A percentile compares a stretch with the other conserved stretches of the same genome.
Conservation (phyloP, 768 basidiomycete genomes). For the Crepidotus variabilis region DNA sequence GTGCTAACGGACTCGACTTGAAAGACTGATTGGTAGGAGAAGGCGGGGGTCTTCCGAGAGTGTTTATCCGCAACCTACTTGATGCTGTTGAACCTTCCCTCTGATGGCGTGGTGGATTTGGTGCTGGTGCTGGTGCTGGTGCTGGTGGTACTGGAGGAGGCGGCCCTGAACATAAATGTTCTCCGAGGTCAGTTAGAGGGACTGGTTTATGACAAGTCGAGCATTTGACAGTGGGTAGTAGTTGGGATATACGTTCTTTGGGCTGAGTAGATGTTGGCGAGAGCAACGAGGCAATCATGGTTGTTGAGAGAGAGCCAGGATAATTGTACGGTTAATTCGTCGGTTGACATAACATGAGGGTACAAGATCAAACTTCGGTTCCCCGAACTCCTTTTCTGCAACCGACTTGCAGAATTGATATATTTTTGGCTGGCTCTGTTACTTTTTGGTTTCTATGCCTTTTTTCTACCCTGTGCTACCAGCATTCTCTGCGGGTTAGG, state of each 20-base stretch:
- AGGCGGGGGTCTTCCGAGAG: constrained; percentile 15
- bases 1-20: constrained; percentile 35
- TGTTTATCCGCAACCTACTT: constrained; percentile 30
- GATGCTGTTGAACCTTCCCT: constrained; percentile 20
- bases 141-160: constrained; percentile 41
- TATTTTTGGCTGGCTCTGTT: too few relatives aligned
- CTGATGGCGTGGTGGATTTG: constrained; percentile 30
- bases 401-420: too few relatives aligned
- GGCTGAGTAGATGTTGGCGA: constrained; percentile 23
- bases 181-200: constrained; percentile 67
- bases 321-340: not conserved
- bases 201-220: constrained; percentile 72
- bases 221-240: constrained; percentile 83
- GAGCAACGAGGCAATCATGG: constrained; percentile 19
- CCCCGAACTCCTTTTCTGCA: not conserved
- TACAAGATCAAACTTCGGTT: not conserved
- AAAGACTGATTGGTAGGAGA: constrained; percentile 20
- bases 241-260: constrained; percentile 57
- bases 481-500: too few relatives aligned
- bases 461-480: too few relatives aligned
- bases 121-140: constrained; percentile 46
- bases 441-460: too few relatives aligned
- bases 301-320: not conserved
- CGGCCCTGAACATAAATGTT: constrained; percentile 65
- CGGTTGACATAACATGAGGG: not conserved